phyloP scores from a whole-genome alignment of 176 grass and related monocot species.

The Oryza longistaminata region DNA sequence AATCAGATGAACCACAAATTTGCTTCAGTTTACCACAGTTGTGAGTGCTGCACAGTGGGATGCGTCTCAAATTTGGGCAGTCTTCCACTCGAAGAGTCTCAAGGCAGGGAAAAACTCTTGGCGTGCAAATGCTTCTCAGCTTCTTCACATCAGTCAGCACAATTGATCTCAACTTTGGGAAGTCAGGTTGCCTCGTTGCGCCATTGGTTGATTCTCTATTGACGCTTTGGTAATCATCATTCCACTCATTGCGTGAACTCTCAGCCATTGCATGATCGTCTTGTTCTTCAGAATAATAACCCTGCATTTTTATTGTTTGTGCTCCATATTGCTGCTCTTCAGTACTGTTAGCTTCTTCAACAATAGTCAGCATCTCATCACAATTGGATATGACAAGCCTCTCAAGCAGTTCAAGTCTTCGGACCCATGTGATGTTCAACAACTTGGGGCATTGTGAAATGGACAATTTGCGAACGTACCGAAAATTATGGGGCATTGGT shows the following conservation, averaged over 20 bases:
- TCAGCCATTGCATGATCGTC: not conserved
- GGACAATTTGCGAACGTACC: slow-evolving; percentile 51
- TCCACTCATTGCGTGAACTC: not conserved
- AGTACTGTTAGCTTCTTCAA: slow-evolving; percentile 23
- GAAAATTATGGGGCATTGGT: slow-evolving; percentile 50
- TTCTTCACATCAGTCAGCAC: slow-evolving; percentile 47
- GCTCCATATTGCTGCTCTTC: not conserved
- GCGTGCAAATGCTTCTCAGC: slow-evolving; percentile 52
- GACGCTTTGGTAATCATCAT: not conserved
- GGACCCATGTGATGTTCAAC: slow-evolving; percentile 55
- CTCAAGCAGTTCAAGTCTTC: slow-evolving; percentile 65
- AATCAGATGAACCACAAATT: slow-evolving; percentile 59
- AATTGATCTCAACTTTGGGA: slow-evolving; percentile 55
- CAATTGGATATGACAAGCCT: slow-evolving; percentile 65
- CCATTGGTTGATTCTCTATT: not conserved
- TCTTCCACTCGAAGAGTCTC: slow-evolving; percentile 73
- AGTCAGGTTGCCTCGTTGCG: not conserved
- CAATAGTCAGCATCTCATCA: slow-evolving; percentile 52
- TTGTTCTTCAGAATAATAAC: not conserved
- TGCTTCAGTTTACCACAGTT: slow-evolving; percentile 57
- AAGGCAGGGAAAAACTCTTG: slow-evolving; percentile 52
- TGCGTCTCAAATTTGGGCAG: slow-evolving; percentile 51
- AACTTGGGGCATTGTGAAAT: slow-evolving; percentile 63
- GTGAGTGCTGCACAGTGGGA: slow-evolving; percentile 37
- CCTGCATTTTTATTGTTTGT: not conserved